Evolutionary conservation across 768 basidiomycete genomes (phyloP).

Genomic region (Auricularia heimuer): DNA sequence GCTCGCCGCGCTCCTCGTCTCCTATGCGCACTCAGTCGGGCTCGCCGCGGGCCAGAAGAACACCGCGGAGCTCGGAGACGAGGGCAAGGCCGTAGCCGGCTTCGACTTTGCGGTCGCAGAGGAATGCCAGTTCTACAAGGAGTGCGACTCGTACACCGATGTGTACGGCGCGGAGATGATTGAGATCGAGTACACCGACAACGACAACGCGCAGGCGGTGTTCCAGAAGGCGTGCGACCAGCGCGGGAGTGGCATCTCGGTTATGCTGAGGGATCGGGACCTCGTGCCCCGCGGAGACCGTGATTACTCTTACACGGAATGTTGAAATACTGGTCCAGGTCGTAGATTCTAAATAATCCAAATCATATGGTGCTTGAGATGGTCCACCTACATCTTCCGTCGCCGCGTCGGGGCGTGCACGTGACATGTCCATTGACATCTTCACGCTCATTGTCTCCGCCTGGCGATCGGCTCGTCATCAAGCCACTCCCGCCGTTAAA

Average conservation of each 20-base stretch:
- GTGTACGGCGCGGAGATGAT: neutral
- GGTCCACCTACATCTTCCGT: too few relatives aligned
- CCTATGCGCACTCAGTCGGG: neutral
- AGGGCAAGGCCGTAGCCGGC: neutral
- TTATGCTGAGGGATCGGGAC: neutral
- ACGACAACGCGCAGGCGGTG: neutral
- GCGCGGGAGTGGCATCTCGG: neutral
- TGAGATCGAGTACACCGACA: conserved; percentile 1
- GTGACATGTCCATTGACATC: too few relatives aligned
- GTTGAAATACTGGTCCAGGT: neutral
- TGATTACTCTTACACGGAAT: neutral
- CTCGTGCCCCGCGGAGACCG: neutral
- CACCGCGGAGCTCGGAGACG: neutral
- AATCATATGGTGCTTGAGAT: too few relatives aligned
- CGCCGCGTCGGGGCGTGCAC: too few relatives aligned
- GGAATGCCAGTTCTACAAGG: neutral
- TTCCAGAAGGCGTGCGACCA: neutral
- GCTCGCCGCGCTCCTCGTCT: neutral
- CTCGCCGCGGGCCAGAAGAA: neutral
- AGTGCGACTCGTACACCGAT: neutral
- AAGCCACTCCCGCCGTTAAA: too few relatives aligned
- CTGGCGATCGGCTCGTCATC: too few relatives aligned
- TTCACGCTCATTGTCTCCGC: too few relatives aligned
- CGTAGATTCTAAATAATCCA: too few relatives aligned
- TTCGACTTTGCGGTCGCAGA: neutral